These are phyloP conservation scores for Ophiocordyceps camponoti-rufipedis DNA, from an alignment of 2,329 filamentous ascomycete species.

Conservation along the genomic window DNA sequence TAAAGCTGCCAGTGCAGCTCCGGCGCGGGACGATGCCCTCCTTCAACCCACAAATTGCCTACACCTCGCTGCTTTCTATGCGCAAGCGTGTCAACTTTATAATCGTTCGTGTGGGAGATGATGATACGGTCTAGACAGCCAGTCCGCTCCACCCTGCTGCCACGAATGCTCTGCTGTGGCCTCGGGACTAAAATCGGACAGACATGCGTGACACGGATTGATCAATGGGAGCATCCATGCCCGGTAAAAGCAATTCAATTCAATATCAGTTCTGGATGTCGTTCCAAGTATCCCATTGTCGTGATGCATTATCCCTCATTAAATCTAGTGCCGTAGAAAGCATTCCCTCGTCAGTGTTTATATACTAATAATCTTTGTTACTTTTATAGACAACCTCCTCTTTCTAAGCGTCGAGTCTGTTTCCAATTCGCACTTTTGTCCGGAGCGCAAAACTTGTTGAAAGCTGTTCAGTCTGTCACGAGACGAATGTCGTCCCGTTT, in stretches of 20 bases:
- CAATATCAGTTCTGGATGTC: neutral
- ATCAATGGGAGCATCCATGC: neutral
- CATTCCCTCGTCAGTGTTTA: neutral
- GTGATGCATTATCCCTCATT: neutral
- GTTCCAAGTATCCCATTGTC: neutral
- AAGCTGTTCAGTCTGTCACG: neutral
- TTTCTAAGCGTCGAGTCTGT: neutral
- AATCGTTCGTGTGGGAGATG: slow-evolving; percentile 45
- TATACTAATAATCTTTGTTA: neutral
- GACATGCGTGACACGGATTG: slow-evolving; percentile 18
- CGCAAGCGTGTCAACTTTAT: slow-evolving; percentile 40
- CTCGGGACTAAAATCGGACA: slow-evolving; percentile 47
- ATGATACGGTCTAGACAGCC: slow-evolving; percentile 49
- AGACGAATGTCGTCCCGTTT: neutral
- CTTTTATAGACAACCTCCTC: neutral
- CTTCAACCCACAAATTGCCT: slow-evolving; percentile 37
- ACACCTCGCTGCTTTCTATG: slow-evolving; percentile 39
- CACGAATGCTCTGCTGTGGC: slow-evolving; percentile 32
- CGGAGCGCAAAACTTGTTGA: neutral
- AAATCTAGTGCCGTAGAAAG: neutral
- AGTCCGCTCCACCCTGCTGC: slow-evolving; percentile 47
- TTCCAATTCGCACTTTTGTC: neutral
- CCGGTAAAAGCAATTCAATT: neutral
- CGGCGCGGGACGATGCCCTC: neutral
- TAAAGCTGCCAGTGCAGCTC: neutral